Evolutionary conservation across 2,329 filamentous ascomycete species (phyloP).

Genomic region (Neofusicoccum ribis): DNA sequence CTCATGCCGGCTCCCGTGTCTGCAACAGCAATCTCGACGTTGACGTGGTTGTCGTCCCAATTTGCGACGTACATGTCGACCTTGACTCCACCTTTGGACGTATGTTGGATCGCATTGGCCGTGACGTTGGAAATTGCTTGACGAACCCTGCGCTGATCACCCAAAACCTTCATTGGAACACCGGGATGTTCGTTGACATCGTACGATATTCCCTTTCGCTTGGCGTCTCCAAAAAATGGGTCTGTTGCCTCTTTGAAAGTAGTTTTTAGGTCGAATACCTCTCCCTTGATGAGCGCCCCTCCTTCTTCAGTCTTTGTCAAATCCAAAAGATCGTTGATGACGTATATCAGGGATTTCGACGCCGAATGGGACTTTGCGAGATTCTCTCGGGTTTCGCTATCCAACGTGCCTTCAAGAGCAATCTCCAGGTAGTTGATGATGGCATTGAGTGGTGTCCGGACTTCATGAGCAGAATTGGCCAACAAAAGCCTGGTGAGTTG

Average conservation of each 20-base stretch:
- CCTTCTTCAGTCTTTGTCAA: conserved; percentile 87
- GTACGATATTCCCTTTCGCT: conserved; percentile 72
- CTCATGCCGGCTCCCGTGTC: conserved; percentile 73
- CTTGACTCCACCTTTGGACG: conserved; percentile 64
- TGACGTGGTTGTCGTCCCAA: conserved; percentile 53
- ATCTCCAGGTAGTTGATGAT: conserved; percentile 96
- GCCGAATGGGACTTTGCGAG: conserved; percentile 82
- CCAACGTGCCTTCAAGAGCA: conserved; percentile 76
- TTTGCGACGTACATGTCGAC: conserved; percentile 69
- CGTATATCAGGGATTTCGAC: conserved; percentile 88
- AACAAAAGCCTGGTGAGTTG: conserved; percentile 76
- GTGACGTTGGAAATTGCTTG: conserved; percentile 81
- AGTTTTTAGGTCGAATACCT: conserved; percentile 69
- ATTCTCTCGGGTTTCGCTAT: conserved; percentile 82
- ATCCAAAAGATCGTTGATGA: conserved; percentile 89
- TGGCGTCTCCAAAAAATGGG: conserved; percentile 71
- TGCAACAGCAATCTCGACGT: conserved; percentile 72
- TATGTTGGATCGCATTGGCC: conserved; percentile 83
- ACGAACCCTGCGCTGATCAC: conserved; percentile 77
- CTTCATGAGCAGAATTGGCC: conserved; percentile 88
- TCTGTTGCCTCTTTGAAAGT: conserved; percentile 78
- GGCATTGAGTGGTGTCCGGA: conserved; percentile 85
- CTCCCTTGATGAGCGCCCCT: conserved; percentile 74
- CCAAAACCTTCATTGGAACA: conserved; percentile 69
- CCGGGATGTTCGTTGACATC: conserved; percentile 67